These are phyloP conservation scores for Trichoderma cornu-damae DNA, from an alignment of 2,329 filamentous ascomycete species.

Conservation along the genomic window DNA sequence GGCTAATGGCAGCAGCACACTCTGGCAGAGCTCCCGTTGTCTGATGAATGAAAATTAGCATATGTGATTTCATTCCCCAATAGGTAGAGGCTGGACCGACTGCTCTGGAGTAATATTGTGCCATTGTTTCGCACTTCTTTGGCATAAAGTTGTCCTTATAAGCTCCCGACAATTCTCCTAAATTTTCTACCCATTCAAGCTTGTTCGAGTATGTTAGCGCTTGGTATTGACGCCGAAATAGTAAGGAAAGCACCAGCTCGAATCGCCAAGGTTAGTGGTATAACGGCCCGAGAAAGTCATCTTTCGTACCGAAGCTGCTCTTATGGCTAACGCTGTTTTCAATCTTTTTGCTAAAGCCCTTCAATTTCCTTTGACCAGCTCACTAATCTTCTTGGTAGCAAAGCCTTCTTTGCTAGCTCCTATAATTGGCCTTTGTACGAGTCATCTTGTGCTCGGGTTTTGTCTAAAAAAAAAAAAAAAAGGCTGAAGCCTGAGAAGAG, in stretches of 20 bases:
- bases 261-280: not conserved
- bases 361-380: not conserved
- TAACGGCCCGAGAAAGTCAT: not conserved
- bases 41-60: slow-evolving; percentile 35
- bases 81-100: slow-evolving; percentile 34
- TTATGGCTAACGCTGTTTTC: not conserved
- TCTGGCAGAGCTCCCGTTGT: slow-evolving; percentile 32
- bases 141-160: slow-evolving; percentile 30
- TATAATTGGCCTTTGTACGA: not conserved
- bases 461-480: no score
- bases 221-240: not conserved
- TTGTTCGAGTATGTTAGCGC: slow-evolving; percentile 1
- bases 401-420: not conserved
- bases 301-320: not conserved
- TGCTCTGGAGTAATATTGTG: slow-evolving; percentile 28
- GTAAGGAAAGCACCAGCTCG: slow-evolving; percentile 20
- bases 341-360: not conserved
- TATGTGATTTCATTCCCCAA: slow-evolving; percentile 35
- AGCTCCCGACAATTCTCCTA: slow-evolving; percentile 25
- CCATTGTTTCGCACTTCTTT: slow-evolving; percentile 30
- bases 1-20: slow-evolving; percentile 23
- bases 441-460: not conserved
- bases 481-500: no score
- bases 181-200: slow-evolving; percentile 26
- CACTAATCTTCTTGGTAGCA: not conserved